Evolutionary conservation across 2,329 filamentous ascomycete species (phyloP).

Genomic region (Fusarium succisae): DNA sequence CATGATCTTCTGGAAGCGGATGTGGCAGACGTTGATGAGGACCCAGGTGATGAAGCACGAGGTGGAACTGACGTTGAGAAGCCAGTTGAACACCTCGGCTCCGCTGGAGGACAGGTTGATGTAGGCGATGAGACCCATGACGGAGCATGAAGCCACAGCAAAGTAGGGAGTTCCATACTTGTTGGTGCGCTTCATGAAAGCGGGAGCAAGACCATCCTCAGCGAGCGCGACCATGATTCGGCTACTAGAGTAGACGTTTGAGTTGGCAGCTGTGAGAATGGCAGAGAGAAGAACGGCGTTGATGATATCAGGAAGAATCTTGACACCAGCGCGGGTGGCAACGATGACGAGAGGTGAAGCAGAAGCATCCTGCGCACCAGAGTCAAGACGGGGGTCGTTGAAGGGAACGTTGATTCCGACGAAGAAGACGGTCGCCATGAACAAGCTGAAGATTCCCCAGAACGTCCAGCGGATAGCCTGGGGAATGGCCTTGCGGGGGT

Average conservation of each 20-base stretch:
- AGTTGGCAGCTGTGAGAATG: constrained; percentile 81
- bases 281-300: constrained; percentile 82
- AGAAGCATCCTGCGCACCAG: constrained; percentile 64
- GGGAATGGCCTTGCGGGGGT: constrained; percentile 78
- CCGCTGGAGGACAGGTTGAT: constrained; percentile 70
- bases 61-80: constrained; percentile 75
- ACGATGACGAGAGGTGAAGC: constrained; percentile 73
- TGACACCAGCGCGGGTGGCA: constrained; percentile 69
- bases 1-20: constrained; percentile 72
- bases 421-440: constrained; percentile 72
- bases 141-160: constrained; percentile 63
- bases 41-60: constrained; percentile 77
- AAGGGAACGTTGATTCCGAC: constrained; percentile 77
- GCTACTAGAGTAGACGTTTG: constrained; percentile 78
- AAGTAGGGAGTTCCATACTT: constrained; percentile 69
- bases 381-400: constrained; percentile 63
- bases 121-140: constrained; percentile 72
- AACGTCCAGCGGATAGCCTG: constrained; percentile 78
- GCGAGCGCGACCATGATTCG: constrained; percentile 75
- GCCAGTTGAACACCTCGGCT: constrained; percentile 74
- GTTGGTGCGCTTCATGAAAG: constrained; percentile 68
- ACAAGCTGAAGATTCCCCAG: constrained; percentile 77
- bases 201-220: constrained; percentile 69
- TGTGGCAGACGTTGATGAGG: constrained; percentile 70
- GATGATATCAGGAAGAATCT: constrained; percentile 73